Base-by-base conservation (phyloP, 225 moss, liverwort and hornwort species). In the Pseudisothecium myosuroides region DNA sequence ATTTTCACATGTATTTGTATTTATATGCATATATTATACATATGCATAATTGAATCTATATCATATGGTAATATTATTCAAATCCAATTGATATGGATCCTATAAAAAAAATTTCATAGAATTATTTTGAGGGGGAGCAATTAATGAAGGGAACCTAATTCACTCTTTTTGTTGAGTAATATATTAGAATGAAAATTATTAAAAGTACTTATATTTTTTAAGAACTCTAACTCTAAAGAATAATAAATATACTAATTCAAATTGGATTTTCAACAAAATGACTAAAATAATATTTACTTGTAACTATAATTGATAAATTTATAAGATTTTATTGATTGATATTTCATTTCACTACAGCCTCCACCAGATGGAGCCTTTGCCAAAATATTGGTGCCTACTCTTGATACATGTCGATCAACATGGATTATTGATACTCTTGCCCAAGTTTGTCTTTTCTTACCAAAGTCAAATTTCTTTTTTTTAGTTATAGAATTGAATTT, bases 381-480 rank as follows among this genome's bases (percentile, higher is more conserved):
- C 27, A 96, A 98, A 69, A 98, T 96, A 85, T 88, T 98, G 69
- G 98, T 98, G 24, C 98, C 98, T 62, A 98, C 98, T 80, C 90
- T 98, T 36, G 96, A 98, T 81, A 98, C 96, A 27, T 95, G 95
- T 47, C 90, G 96, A 80, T 98, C 98, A 60, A 96, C 96, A 61
- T 96, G 96, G 96, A 92, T 98, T 60, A 69, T 96, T 11, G 92
- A 95, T 77, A 94, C 93, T 19, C 90, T 98, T 58, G 95, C 94
- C 20, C 90, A 96, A 90, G 98, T 98, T 90, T 22, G 75, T 32
- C 31, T 65, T 41, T 11, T 31, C 17, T 8, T 3, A 27, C 14
- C 23, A 47, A 29, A 1, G 11, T 59, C 1, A 12, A 75, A 10
- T 49, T 19, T 49, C 34, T 22, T 41, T 55, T 37, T 8, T 37